A percentile compares a stretch with the other conserved stretches of the same genome.
phyloP scores from a whole-genome alignment of 805 yeast genomes.

The Nakazawaea wyomingensis region DNA sequence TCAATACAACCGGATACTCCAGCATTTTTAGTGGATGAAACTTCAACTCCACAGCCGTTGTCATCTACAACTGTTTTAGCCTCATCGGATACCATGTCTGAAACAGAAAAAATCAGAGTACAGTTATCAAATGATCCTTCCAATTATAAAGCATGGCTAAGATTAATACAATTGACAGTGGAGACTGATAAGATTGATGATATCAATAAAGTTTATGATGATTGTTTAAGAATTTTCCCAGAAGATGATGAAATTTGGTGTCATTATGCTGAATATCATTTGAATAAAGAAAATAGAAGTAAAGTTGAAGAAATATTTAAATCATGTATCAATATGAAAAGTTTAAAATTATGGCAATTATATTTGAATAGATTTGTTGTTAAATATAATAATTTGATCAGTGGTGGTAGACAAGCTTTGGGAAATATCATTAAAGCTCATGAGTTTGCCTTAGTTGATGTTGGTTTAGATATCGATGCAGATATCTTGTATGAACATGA shows the following conservation, averaged over 20 bases:
- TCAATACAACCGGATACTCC: constrained; percentile 18
- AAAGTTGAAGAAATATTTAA: constrained; percentile 63
- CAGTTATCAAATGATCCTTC: constrained; percentile 46
- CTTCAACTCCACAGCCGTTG: constrained; percentile 7
- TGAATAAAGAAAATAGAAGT: constrained; percentile 49
- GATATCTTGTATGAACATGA: constrained; percentile 79
- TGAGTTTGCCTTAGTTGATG: constrained; percentile 71
- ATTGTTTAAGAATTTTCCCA: constrained; percentile 61
- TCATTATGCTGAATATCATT: constrained; percentile 59
- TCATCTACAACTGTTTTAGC: constrained; percentile 10
- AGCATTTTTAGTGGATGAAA: constrained; percentile 5
- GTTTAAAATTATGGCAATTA: constrained; percentile 68
- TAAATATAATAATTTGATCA: constrained; percentile 48
- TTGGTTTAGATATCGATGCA: constrained; percentile 73
- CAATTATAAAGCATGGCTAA: constrained; percentile 52
- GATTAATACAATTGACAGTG: constrained; percentile 51
- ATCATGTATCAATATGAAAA: constrained; percentile 56
- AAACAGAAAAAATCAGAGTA: constrained; percentile 48
- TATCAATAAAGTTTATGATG: constrained; percentile 52
- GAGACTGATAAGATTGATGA: constrained; percentile 21
- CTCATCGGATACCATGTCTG: constrained; percentile 4
- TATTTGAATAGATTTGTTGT: constrained; percentile 42
- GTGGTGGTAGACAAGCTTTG: constrained; percentile 80
- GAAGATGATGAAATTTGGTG: constrained; percentile 72
- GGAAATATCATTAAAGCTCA: constrained; percentile 73